These are phyloP conservation scores for Magnaporthales sp. DNA, from an alignment of 2,329 filamentous ascomycete species.

Conservation along the genomic window DNA sequence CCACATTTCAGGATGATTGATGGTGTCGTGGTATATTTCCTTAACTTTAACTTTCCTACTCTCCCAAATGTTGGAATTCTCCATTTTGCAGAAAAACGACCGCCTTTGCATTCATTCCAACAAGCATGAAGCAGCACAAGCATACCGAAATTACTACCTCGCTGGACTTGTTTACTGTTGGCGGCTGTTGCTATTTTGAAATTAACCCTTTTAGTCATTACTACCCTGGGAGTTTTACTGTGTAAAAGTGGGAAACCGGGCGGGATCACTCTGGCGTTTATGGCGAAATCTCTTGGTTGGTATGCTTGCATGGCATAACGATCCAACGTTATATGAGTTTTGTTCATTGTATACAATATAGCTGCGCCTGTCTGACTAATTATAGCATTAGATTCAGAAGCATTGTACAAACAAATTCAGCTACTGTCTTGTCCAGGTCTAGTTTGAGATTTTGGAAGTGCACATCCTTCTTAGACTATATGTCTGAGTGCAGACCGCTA, in stretches of 20 bases:
- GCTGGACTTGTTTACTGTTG: neutral
- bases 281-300: neutral
- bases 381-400: neutral
- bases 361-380: neutral
- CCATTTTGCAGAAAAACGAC: neutral
- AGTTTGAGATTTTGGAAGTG: neutral
- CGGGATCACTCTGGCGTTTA: neutral
- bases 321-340: neutral
- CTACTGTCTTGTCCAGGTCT: neutral
- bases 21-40: neutral
- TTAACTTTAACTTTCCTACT: neutral
- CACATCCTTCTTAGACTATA: neutral
- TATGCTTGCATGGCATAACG: neutral
- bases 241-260: neutral
- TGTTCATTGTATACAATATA: neutral
- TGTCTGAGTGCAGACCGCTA: neutral
- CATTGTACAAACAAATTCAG: neutral
- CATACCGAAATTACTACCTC: neutral
- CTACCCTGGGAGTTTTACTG: neutral
- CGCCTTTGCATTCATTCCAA: slow-evolving; percentile 4
- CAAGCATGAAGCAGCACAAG: neutral
- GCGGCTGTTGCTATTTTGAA: neutral
- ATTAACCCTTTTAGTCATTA: neutral
- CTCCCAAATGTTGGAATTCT: neutral
- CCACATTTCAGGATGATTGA: slow-evolving; percentile 32